Evolutionary conservation across 1,284 basidiomycete genomes (phyloP).

Genomic region (Malassezia restricta): DNA sequence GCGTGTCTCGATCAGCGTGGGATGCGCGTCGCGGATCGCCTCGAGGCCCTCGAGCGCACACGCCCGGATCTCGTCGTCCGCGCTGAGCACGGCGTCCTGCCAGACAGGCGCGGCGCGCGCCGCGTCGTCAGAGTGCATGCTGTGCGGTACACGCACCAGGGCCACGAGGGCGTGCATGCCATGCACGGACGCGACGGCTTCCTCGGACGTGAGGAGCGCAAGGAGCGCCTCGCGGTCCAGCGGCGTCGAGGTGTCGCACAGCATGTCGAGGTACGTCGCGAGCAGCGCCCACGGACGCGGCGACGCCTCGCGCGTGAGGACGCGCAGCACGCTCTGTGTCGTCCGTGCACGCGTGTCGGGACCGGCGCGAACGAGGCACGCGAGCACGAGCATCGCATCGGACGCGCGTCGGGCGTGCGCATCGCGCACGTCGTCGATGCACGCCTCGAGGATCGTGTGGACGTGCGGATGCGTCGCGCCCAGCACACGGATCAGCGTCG

Average conservation of each 20-base stretch:
- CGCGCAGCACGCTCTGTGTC: slow-evolving; percentile 21
- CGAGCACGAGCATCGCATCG: slow-evolving; percentile 24
- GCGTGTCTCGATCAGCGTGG: slow-evolving; percentile 16
- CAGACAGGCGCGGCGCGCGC: slow-evolving; percentile 65
- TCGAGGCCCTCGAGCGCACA: slow-evolving; percentile 20
- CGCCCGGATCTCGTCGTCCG: slow-evolving; percentile 17
- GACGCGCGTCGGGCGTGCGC: slow-evolving; percentile 34
- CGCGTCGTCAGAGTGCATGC: slow-evolving; percentile 62
- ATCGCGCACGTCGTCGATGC: slow-evolving; percentile 28
- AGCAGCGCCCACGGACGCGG: not conserved
- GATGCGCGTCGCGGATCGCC: slow-evolving; percentile 17
- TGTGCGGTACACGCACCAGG: slow-evolving; percentile 27
- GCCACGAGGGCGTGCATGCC: slow-evolving; percentile 28
- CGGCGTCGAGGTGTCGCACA: slow-evolving; percentile 14
- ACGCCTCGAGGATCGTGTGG: slow-evolving; percentile 32
- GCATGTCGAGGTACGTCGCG: not conserved
- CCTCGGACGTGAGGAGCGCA: slow-evolving; percentile 22
- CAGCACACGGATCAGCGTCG: slow-evolving; percentile 27
- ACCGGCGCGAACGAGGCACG: slow-evolving; percentile 23
- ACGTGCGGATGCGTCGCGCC: slow-evolving; percentile 26
- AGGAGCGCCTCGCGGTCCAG: slow-evolving; percentile 29
- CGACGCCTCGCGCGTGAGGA: slow-evolving; percentile 20
- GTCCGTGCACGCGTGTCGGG: slow-evolving; percentile 22
- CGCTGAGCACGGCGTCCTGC: slow-evolving; percentile 49
- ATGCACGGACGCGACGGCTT: slow-evolving; percentile 17